Base-by-base conservation (phyloP, 106 monocot species). In the Phalaenopsis aphrodite region DNA sequence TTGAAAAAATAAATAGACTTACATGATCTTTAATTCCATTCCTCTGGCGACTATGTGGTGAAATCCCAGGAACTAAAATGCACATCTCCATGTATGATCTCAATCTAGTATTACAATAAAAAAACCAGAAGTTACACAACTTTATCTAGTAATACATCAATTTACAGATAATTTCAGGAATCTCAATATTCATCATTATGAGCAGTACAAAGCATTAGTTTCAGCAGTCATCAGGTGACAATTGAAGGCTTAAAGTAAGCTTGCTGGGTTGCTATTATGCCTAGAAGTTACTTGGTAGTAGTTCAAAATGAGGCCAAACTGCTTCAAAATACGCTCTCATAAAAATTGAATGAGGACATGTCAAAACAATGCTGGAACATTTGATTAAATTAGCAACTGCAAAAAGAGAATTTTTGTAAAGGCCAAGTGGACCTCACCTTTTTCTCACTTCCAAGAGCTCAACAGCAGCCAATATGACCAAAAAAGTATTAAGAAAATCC, bases 11-110 rank as follows among this genome's bases (percentile, higher is more conserved):
- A 71, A 80, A 65, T 69, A 76, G 11, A 72, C 88, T 90, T 81
- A 92, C 92, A 66, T 85, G 87, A 38, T 84, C 68, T 36, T 76
- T 78, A 16, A 21, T 72, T 23, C 66, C 74, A 56, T 81, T 81
- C 39, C 55, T 75, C 42, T 82, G 83, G 85, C 81, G 81, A 78
- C 89, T 81, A 38, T 83, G 81, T 49, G 90, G 81, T 24, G 90
- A 90, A 68, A 90, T 85, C 49, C 91, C 93, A 84, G 95, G 95
- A 55, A 95, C 84, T 72, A 93, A 83, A 85, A 95, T 88, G 77
- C 95, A 95, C 89, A 95, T 85, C 72, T 95, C 95, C 91, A 95
- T 91, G 81, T 86, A 91, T 48, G 95, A 91, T 75, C 91, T 86
- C 42, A 95, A 82, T 79, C 95, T 95, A 87, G 45, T 45, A 79